These are phyloP conservation scores for Schrenkiella parvula DNA, from an alignment of 345 rosid species.

Conservation along the genomic window DNA sequence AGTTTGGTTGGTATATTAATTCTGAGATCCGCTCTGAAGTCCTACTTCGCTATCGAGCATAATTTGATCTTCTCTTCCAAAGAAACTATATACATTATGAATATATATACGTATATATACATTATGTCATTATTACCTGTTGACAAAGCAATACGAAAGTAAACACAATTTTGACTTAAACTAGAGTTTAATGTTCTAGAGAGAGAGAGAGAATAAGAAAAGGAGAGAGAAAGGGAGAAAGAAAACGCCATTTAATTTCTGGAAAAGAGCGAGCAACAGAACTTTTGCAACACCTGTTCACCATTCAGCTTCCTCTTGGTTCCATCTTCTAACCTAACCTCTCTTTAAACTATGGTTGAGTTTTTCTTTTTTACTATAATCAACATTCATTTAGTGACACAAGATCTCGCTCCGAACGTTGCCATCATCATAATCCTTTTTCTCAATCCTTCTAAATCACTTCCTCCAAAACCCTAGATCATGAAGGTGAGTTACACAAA, in stretches of 20 bases:
- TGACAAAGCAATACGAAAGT: no score
- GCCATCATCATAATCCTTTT: not conserved
- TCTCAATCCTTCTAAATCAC: not conserved
- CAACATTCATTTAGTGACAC: slow-evolving; percentile 35
- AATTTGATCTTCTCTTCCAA: not conserved
- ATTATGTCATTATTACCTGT: no score
- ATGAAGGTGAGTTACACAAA: slow-evolving; percentile 57
- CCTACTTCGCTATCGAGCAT: not conserved
- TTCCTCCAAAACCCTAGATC: slow-evolving; percentile 29
- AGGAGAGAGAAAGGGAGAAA: slow-evolving; percentile 8
- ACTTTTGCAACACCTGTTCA: slow-evolving; percentile 78
- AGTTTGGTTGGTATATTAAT: no score
- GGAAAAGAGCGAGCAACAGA: slow-evolving; percentile 44
- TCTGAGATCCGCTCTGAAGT: no score
- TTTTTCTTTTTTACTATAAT: not conserved
- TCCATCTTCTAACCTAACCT: slow-evolving; percentile 37
- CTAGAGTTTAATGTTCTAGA: slow-evolving; percentile 18
- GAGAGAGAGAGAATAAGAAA: not conserved
- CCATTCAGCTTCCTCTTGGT: slow-evolving; percentile 46
- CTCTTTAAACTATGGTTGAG: slow-evolving; percentile 30
- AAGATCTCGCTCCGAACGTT: not conserved
- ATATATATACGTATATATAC: no score
- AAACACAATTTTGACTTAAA: no score
- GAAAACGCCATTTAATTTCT: slow-evolving; percentile 64
- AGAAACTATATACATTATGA: not conserved